Evolutionary conservation across 768 basidiomycete species (phyloP), one percentile per base, ranked within the genome.

Genomic region (Leccinum incarnatum): DNA sequence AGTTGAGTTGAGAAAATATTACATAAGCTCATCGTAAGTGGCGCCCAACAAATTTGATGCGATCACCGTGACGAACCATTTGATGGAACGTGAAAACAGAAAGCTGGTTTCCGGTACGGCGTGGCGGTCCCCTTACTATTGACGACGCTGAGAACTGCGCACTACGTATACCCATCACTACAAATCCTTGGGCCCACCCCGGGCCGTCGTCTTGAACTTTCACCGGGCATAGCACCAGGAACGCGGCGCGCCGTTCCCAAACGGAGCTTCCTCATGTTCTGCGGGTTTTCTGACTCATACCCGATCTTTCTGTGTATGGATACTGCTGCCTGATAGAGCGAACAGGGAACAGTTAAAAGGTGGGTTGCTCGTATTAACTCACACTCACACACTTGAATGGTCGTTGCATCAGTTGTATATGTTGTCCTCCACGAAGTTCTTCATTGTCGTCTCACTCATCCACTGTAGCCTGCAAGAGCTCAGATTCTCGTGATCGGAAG

Each of bases 401-500:
- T 51, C n/a, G 50, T 51, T 19, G 50, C 50, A 51, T 32, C 32
- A n/a, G 50, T 51, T 34, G 50, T 51, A 34, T 12, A 32, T 34
- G 50, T 21, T 34, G 32, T 30, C 19, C 50, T 34, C 4, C 12
- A 21, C 8, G 6, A 19, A 9, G n/a, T 6, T 19, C 5, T 17
- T 4, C 11, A 51, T 4, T 21, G 14, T 30, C 30, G 11, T 32
- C 32, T 51, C 50, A 34, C 19, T 34, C 27, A 21, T 51, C 30
- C 19, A 32, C 25, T 11, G 4, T 32, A 51, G 50, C 50, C 50
- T 19, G 7, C 19, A 32, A 51, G 32, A 51, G n/a, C 50, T 12
- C 58, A 60, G 17, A 54, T 64, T 3, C 62, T 64, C 4, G 54
- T 65, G 1, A 51, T 65, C 1, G 64, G 63, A 17, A 54, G 63